Evolutionary conservation across 2,329 filamentous ascomycete species (phyloP), one percentile per base, ranked within the genome.

Genomic region (Xylaria sp.): DNA sequence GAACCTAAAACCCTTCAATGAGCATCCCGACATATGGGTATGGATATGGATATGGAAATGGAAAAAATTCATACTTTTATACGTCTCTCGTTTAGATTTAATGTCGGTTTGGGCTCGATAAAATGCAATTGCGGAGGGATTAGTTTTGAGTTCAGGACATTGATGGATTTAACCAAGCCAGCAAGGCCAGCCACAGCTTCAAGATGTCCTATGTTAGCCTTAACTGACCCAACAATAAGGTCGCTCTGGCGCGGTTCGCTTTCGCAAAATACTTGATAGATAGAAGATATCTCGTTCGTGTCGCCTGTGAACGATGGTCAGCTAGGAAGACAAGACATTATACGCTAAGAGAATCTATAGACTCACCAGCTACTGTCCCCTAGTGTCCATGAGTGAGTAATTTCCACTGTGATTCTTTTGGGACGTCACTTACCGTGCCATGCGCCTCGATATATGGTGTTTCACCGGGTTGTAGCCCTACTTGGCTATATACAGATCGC

Each of bases 131-230:
- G 55, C 5, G 63, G 63, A 2, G 63, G 63, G 4, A 65, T 65
- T 2, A 60, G 20, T 30, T 53, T 59, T 2, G 43, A 55, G 28
- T 65, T 59, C 12, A 65, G 25, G 30, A 60, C 56, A 48, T 59
- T 59, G 25, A 65, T 60, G 36, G 56, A 46, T 45, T 65, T 65
- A 8, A 60, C n/a, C n/a, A 65, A 41, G 25, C 55, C 63, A 20
- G 63, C 57, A 50, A 66, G 48, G n/a, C 63, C 63, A 2, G 45
- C 56, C 2, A 56, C 63, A 13, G 46, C 56, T 23, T 65, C 56
- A 53, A 59, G 48, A 65, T 66, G 63, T 39, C 63, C 63, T 46
- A 66, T 66, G 34, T 66, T 66, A 2, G 63, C 39, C 39, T 66
- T 66, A 58, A 66, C 34, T 18, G 64, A 62, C 18, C 64, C 64